Base-by-base conservation (phyloP, 805 yeast species). In the Deakozyma indianensis region DNA sequence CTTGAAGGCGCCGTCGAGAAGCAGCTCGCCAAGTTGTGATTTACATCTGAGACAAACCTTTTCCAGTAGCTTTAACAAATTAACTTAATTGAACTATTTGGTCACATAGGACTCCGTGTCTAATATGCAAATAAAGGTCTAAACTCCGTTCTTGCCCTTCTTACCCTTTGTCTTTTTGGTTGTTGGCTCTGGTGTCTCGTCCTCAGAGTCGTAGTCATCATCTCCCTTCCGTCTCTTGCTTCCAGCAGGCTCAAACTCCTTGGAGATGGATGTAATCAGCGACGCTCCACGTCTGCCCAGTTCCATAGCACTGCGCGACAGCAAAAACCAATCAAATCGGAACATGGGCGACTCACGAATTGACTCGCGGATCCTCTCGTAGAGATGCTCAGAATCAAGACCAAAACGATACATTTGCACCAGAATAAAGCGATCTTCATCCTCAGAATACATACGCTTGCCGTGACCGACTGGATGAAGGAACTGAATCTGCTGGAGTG, bases 351-450 rank as follows among this genome's bases (percentile, higher is more conserved):
- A 77, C 38, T 73, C 74, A 47, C 84, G 69, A 35, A 90, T 78
- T 23, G 81, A 79, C 48, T 80, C 84, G 45, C 86, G 72, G 42
- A 90, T 79, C 50, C 74, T 62, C 48, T 90, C 98, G 57, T 80
- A 83, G 15, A 90, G 66, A 56, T 83, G 86, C 14, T 78, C 79
- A 22, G 80, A 69, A 53, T 85, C 95, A 27, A 88, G 61, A 0
- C 98, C 98, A 57, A 75, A 77, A 49, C 81, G 70, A 65, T 83
- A 80, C 57, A 86, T 65, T 67, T 83, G 88, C 15, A 87, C 75
- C 47, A 92, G 65, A 53, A 92, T 64, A 61, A 83, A 92, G 54
- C 96, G 70, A 62, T 92, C 98, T 59, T 92, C 96, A 50, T 83
- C 95, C 43, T 84, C 94, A 24, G 84, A 76, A 62, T 77, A 92